phyloP scores from a whole-genome alignment of 2,329 filamentous ascomycete genomes.

The Immersiporthe knoxdaviesiana region DNA sequence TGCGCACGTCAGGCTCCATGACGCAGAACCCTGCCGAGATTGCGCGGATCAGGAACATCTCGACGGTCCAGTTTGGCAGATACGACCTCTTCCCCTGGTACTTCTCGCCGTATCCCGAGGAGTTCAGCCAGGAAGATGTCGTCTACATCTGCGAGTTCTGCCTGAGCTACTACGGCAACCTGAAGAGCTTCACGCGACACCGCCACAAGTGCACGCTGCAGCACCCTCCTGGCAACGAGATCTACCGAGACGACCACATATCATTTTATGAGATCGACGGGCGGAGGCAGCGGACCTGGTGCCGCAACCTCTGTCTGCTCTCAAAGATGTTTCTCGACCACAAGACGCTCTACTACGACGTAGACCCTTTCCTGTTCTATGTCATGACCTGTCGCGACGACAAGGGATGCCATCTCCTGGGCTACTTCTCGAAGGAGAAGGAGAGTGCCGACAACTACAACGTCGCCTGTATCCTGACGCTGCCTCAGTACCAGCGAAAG shows the following conservation, averaged over 20 bases:
- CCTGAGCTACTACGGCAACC: constrained; percentile 83
- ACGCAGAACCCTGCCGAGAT: constrained; percentile 98
- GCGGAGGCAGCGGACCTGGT: constrained; percentile 91
- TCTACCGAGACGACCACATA: constrained; percentile 91
- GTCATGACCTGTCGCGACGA: constrained; percentile 92
- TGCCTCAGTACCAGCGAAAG: constrained; percentile 94
- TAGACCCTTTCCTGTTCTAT: constrained; percentile 99
- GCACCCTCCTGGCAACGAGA: constrained; percentile 96
- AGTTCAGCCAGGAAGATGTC: constrained; percentile 84
- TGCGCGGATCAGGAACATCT: constrained; percentile 91
- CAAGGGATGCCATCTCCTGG: constrained; percentile 91
- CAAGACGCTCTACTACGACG: constrained; percentile 98
- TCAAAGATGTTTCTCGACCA: constrained; percentile 97
- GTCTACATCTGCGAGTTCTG: constrained; percentile 99
- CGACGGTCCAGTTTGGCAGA: constrained; percentile 90
- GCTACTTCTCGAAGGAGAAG: constrained; percentile 99
- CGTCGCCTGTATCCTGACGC: constrained; percentile 93
- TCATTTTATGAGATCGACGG: constrained; percentile 99
- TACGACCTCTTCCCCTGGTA: constrained; percentile 97
- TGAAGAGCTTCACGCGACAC: constrained; percentile 82
- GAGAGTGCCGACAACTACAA: constrained; percentile 97
- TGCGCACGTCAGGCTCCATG: constrained; percentile 94
- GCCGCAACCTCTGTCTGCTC: constrained; percentile 90
- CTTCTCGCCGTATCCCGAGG: constrained; percentile 93
- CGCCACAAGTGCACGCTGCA: constrained; percentile 86